These are phyloP conservation scores for Cercophora newfieldiana DNA, from an alignment of 495 filamentous ascomycete species.

Conservation along the genomic window DNA sequence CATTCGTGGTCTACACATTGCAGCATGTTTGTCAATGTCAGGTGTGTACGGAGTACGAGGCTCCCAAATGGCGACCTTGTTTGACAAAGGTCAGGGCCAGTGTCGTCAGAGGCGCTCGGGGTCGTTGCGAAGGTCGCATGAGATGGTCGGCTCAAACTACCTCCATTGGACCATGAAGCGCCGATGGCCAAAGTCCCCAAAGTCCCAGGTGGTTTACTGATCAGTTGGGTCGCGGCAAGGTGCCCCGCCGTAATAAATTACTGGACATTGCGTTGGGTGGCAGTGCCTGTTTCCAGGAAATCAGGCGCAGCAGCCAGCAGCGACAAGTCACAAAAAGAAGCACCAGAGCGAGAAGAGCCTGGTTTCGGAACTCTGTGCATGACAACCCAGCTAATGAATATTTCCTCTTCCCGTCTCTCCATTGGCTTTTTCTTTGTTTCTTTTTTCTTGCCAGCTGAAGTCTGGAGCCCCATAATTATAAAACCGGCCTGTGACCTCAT, in stretches of 20 bases:
- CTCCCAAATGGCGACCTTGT: no score
- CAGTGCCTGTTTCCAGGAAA: not conserved
- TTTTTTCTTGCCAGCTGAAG: not conserved
- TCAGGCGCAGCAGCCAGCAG: not conserved
- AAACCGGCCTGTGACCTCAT: conserved; percentile 7
- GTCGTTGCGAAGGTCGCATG: not conserved
- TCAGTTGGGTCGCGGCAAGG: not conserved
- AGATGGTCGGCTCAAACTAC: not conserved
- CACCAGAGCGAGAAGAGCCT: not conserved
- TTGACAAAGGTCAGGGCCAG: not conserved
- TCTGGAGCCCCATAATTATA: not conserved
- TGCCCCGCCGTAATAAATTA: not conserved
- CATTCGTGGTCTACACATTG: no score
- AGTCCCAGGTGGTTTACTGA: not conserved
- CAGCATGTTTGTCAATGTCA: no score
- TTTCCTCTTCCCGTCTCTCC: not conserved
- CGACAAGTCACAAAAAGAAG: not conserved
- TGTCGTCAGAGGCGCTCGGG: not conserved
- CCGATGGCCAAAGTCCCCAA: not conserved
- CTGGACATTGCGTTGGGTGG: not conserved
- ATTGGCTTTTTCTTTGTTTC: not conserved
- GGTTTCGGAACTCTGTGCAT: not conserved
- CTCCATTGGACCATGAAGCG: not conserved
- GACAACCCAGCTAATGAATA: not conserved
- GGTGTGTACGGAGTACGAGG: no score